Evolutionary conservation across 495 filamentous ascomycete genomes (phyloP).

Genomic region (Cryomyces minteri): DNA sequence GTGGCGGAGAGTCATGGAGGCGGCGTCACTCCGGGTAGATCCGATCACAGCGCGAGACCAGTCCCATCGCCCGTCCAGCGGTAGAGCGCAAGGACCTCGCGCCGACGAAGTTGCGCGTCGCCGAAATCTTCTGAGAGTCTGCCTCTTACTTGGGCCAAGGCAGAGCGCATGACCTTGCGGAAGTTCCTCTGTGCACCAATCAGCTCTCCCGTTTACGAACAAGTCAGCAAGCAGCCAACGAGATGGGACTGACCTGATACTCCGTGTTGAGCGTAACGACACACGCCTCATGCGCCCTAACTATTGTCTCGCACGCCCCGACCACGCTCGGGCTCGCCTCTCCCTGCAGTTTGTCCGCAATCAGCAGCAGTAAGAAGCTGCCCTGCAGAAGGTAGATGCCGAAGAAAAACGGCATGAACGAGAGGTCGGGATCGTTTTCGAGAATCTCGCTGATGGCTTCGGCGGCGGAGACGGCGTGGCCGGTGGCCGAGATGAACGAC

Average conservation of each 20-base stretch:
- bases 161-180: slow-evolving; percentile 68
- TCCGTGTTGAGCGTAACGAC: slow-evolving; percentile 73
- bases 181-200: slow-evolving; percentile 42
- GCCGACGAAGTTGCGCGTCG: slow-evolving; percentile 55
- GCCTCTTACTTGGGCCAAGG: slow-evolving; percentile 58
- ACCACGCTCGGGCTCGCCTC: slow-evolving; percentile 65
- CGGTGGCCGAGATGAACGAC: slow-evolving; percentile 59
- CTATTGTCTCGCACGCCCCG: slow-evolving; percentile 69
- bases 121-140: slow-evolving; percentile 54
- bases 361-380: slow-evolving; percentile 64
- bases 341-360: slow-evolving; percentile 65
- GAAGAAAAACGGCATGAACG: slow-evolving; percentile 84
- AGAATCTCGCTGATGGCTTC: slow-evolving; percentile 71
- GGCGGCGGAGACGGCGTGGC: slow-evolving; percentile 62
- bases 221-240: neutral
- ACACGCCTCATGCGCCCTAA: slow-evolving; percentile 69
- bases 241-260: slow-evolving; percentile 48
- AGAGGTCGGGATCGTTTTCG: slow-evolving; percentile 64
- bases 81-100: slow-evolving; percentile 57
- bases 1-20: too few relatives aligned
- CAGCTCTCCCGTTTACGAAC: neutral
- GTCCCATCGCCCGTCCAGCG: slow-evolving; percentile 67
- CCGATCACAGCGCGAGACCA: slow-evolving; percentile 43
- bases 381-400: slow-evolving; percentile 72
- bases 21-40: too few relatives aligned